phyloP scores from a whole-genome alignment of 306 rosid genomes.

The Chamaecrista fasciculata region DNA sequence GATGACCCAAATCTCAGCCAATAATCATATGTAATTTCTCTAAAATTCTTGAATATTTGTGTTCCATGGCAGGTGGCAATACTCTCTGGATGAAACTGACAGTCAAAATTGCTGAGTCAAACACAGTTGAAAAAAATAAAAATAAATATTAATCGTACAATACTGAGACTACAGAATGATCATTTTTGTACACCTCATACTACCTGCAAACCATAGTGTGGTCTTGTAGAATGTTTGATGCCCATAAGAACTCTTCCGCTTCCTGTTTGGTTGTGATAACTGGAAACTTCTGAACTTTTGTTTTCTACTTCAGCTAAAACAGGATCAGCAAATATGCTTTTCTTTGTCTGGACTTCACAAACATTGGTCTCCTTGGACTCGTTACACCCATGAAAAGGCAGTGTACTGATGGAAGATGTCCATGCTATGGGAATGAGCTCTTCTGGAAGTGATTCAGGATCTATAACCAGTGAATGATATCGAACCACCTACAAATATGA shows the following conservation, averaged over 20 bases:
- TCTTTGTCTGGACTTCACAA: slow-evolving; percentile 34
- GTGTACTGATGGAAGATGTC: slow-evolving; percentile 63
- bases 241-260: slow-evolving; percentile 76
- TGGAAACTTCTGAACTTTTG: slow-evolving; percentile 32
- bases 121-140: slow-evolving; percentile 14
- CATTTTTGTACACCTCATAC: slow-evolving; percentile 12
- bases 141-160: slow-evolving; percentile 24
- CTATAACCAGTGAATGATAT: slow-evolving; percentile 95
- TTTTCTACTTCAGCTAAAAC: slow-evolving; percentile 31
- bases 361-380: slow-evolving; percentile 41
- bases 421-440: slow-evolving; percentile 95
- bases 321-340: slow-evolving; percentile 35
- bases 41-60: slow-evolving; percentile 81
- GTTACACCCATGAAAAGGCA: slow-evolving; percentile 51
- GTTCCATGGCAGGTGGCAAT: slow-evolving; percentile 85
- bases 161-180: slow-evolving; percentile 19
- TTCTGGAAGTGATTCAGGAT: slow-evolving; percentile 76
- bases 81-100: slow-evolving; percentile 99
- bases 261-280: slow-evolving; percentile 31
- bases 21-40: slow-evolving; percentile 75
- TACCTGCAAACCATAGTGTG: slow-evolving; percentile 99
- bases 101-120: slow-evolving; percentile 41
- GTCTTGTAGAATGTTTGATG: slow-evolving; percentile 80
- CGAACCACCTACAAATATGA: slow-evolving; percentile 82
- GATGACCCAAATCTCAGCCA: slow-evolving; percentile 64